A percentile compares a stretch with the other conserved stretches of the same genome.
Conservation (phyloP, 805 yeast species). For the Candida oleophila region DNA sequence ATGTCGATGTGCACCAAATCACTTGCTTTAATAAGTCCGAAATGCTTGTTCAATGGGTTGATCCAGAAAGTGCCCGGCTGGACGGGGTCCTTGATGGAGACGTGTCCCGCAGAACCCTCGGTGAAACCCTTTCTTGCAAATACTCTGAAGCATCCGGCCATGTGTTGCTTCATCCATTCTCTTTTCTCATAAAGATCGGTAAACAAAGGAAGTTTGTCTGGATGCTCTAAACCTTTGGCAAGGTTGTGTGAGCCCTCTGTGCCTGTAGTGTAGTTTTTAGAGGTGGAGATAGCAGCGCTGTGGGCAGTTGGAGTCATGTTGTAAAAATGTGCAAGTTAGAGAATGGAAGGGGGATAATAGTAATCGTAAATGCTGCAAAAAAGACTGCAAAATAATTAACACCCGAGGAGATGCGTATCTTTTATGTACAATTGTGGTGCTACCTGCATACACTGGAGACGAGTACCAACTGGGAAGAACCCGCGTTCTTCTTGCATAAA, state of each 20-base stretch:
- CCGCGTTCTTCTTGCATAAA: too few relatives aligned
- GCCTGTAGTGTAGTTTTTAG: constrained; percentile 41
- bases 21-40: constrained; percentile 39
- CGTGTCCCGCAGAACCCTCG: constrained; percentile 85
- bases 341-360: too few relatives aligned
- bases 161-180: constrained; percentile 61
- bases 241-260: constrained; percentile 61
- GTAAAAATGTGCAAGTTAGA: not conserved
- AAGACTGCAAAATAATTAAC: not conserved
- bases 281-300: constrained; percentile 16
- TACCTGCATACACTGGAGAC: too few relatives aligned
- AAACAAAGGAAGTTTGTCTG: constrained; percentile 53
- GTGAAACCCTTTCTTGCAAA: constrained; percentile 76
- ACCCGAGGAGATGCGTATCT: too few relatives aligned
- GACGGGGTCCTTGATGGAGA: constrained; percentile 81
- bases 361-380: not conserved
- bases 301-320: not conserved
- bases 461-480: too few relatives aligned
- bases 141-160: constrained; percentile 83
- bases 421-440: too few relatives aligned
- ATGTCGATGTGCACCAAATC: constrained; percentile 42
- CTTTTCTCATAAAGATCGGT: constrained; percentile 49
- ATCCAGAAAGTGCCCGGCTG: constrained; percentile 84
- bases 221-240: constrained; percentile 52
- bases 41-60: constrained; percentile 83